These are phyloP conservation scores for Stagonosporopsis chrysanthemi DNA, from an alignment of 2,329 filamentous ascomycete species.

Conservation along the genomic window DNA sequence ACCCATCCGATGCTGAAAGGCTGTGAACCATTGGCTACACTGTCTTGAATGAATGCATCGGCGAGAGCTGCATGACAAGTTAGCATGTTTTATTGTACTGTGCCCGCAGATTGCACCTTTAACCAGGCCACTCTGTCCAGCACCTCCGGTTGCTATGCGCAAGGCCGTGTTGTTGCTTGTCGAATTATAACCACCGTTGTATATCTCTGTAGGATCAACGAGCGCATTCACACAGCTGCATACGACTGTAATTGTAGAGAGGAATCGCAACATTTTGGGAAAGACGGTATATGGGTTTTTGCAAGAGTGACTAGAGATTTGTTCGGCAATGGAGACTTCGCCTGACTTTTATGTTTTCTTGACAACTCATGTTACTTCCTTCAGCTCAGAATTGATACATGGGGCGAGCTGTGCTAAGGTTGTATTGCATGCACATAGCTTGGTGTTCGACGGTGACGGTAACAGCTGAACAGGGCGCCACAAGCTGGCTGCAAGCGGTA, in stretches of 20 bases:
- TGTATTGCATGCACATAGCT: not conserved
- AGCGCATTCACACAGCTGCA: slow-evolving; percentile 8
- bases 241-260: not conserved
- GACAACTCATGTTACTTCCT: not conserved
- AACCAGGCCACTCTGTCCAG: slow-evolving; percentile 50
- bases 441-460: not conserved
- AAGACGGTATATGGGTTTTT: not conserved
- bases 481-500: slow-evolving; percentile 1
- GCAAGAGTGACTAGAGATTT: not conserved
- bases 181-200: slow-evolving; percentile 26
- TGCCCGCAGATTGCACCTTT: slow-evolving; percentile 28
- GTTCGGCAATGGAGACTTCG: not conserved
- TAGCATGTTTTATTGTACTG: not conserved
- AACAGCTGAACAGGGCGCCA: slow-evolving; percentile 8
- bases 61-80: slow-evolving; percentile 39
- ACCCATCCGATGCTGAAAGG: slow-evolving; percentile 56
- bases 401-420: not conserved
- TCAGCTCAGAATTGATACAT: not conserved
- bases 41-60: slow-evolving; percentile 48
- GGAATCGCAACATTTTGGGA: not conserved
- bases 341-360: not conserved
- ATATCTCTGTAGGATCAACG: slow-evolving; percentile 31
- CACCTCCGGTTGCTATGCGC: slow-evolving; percentile 49
- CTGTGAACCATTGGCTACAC: slow-evolving; percentile 36
- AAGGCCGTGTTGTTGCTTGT: slow-evolving; percentile 24